Evolutionary conservation across 2,329 filamentous ascomycete species (phyloP), one percentile per base, ranked within the genome.

Genomic region (Colletotrichum sp.): DNA sequence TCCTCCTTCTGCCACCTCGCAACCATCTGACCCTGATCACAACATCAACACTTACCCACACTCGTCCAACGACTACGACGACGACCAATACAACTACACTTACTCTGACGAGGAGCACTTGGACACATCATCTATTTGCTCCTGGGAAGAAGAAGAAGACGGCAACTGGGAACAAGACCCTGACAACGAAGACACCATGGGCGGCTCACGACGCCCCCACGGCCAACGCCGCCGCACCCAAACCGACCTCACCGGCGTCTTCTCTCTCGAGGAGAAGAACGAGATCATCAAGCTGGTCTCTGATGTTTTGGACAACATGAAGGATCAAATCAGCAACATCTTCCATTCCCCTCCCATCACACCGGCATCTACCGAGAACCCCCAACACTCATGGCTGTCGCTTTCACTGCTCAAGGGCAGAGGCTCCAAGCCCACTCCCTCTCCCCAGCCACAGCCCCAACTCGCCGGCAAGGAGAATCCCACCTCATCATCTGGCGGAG

Each of bases 221-320:
- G 60, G 49, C 65, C 70, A 62, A 36, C 75, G 71, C 24, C 75
- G 75, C 34, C 75, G 75, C 52, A 70, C 75, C 30, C 75, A 75
- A 52, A 86, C 89, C 55, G 90, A 92, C 77, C 79, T 92, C 77
- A 90, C 87, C 69, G 85, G 85, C 30, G 80, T 90, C 68, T 81
- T 92, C 49, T 89, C 83, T 24, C 62, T 82, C 6, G 83, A 86
- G 3, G 90, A 92, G 79, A 88, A 86, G 78, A 85, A 85, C 36
- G 90, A 92, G 73, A 82, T 93, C 55, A 83, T 85, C n/a, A 84
- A 86, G 5, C 85, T 93, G 15, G 82, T 91, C 73, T 85, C 82
- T 30, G 86, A 87, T 62, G 89, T 92, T 77, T 89, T 88, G 44
- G 90, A 92, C 65, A 86, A 86, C 49, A 90, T 93, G 85, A 86